Evolutionary conservation across 345 rosid genomes (phyloP), one percentile per base, ranked within the genome.

Genomic region (Dovyalis caffra): DNA sequence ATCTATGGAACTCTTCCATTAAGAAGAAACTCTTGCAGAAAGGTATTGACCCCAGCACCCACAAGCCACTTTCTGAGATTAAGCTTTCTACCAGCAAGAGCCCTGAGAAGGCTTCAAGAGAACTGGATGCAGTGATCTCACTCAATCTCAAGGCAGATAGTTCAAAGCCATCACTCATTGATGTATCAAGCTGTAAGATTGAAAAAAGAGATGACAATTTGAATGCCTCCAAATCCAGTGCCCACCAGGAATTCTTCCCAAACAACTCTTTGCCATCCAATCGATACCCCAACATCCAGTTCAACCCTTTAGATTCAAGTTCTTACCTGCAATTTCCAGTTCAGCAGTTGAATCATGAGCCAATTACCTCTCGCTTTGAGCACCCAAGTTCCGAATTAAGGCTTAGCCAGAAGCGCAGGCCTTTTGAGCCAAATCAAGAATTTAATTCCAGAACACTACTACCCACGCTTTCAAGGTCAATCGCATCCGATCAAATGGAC

Each of bases 301-400:
- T 75, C 68, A 66, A 76, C 72, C 67, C 79, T 40, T 70, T 83
- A 6, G 92, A 87, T 79, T 77, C 83, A 69, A 63, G 71, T 25
- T 84, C 82, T 43, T 14, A 14, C 47, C 47, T 43, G 21, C 85
- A 79, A 83, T 85, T 89, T 64, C 82, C 90, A 62, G 81, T 85
- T 47, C 95, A 87, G 79, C 87, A 89, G 77, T 70, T 87, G 81
- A 83, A 78, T 75, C 86, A 82, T 70, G 82, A 70, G 38, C 81
- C 86, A 66, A 81, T 72, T 75, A 67, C n/a, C 79, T 81, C 69
- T 77, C 88, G 82, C 70, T 77, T 85, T 68, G 86, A 83, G n/a
- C n/a, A n/a, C 69, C 73, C 84, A 18, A 77, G 64, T 79, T 71
- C 84, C 14, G 12, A 12, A 43, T 43, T 43, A 14, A 14, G 14